A percentile compares a stretch with the other conserved stretches of the same genome.
Evolutionary conservation across 2,329 filamentous ascomycete species (phyloP).

Genomic region (Pestalotiopsis fici): DNA sequence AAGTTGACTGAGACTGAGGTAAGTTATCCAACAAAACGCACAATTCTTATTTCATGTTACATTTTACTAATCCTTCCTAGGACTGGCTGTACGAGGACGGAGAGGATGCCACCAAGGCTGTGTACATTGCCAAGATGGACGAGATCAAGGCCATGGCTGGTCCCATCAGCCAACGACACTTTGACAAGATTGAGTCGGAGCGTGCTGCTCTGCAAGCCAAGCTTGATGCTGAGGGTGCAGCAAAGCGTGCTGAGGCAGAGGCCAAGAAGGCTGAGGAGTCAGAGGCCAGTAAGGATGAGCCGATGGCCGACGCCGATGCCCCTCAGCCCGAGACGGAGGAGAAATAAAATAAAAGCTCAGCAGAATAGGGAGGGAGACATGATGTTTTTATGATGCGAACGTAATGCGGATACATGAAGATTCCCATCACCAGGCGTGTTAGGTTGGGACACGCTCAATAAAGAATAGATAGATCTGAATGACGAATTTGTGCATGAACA

Average conservation of each 20-base stretch:
- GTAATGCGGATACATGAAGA: constrained; percentile 8
- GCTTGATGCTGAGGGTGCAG: constrained; percentile 75
- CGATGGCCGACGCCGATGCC: constrained; percentile 67
- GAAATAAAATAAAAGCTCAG: constrained; percentile 1
- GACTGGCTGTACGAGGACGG: constrained; percentile 99
- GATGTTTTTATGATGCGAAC: constrained; percentile 5
- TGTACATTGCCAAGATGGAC: constrained; percentile 93
- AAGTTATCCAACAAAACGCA: constrained; percentile 38
- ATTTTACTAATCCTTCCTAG: constrained; percentile 44
- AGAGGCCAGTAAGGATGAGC: constrained; percentile 55
- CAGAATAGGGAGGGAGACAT: neutral
- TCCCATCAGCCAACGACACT: constrained; percentile 90
- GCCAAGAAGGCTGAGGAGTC: constrained; percentile 68
- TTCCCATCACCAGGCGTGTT: constrained; percentile 8
- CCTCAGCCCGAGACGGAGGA: constrained; percentile 50
- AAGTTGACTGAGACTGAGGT: constrained; percentile 89
- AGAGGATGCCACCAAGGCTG: constrained; percentile 89
- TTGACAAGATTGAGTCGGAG: constrained; percentile 90
- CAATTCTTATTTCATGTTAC: neutral
- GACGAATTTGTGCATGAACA: constrained; percentile 6
- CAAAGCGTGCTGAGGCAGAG: constrained; percentile 67
- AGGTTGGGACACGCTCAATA: constrained; percentile 8
- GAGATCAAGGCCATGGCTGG: constrained; percentile 90
- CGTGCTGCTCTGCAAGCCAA: constrained; percentile 76
- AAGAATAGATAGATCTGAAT: constrained; percentile 14